phyloP scores from a whole-genome alignment of 2,329 filamentous ascomycete species.

The Colletotrichum cuscutae region DNA sequence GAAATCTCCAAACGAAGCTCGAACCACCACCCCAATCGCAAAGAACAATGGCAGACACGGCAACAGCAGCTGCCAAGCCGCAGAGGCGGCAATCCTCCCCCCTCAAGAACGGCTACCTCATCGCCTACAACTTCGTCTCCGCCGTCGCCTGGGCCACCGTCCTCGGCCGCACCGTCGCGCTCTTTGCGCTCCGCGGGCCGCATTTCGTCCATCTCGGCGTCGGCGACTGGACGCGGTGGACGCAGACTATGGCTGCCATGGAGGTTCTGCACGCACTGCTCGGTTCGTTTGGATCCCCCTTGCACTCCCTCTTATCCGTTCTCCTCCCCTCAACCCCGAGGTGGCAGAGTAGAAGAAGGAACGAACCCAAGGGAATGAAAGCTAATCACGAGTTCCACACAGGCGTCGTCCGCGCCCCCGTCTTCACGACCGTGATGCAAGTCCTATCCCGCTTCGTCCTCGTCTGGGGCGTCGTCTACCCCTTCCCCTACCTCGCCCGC shows the following conservation, averaged over 20 bases:
- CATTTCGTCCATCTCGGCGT: slow-evolving; percentile 69
- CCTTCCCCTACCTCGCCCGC: slow-evolving; percentile 74
- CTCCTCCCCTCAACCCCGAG: too few relatives aligned
- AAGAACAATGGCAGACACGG: slow-evolving; percentile 33
- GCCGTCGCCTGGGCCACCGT: slow-evolving; percentile 83
- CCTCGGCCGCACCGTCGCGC: slow-evolving; percentile 71
- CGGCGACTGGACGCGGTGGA: slow-evolving; percentile 78
- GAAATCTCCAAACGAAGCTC: not conserved
- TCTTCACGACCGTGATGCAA: slow-evolving; percentile 90
- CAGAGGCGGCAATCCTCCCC: slow-evolving; percentile 47
- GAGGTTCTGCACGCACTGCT: slow-evolving; percentile 85
- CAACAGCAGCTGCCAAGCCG: slow-evolving; percentile 30
- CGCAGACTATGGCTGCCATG: slow-evolving; percentile 84
- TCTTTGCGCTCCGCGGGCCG: slow-evolving; percentile 66
- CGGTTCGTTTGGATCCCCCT: slow-evolving; percentile 60
- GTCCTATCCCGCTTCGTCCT: slow-evolving; percentile 88
- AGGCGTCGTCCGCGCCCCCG: slow-evolving; percentile 87
- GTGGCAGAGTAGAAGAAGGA: too few relatives aligned
- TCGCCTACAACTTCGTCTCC: slow-evolving; percentile 85
- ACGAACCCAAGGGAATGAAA: too few relatives aligned
- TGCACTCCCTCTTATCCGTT: too few relatives aligned
- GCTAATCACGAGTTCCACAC: not conserved
- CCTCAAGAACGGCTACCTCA: slow-evolving; percentile 75
- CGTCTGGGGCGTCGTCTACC: slow-evolving; percentile 84
- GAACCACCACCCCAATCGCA: not conserved